phyloP scores from a whole-genome alignment of 2,329 filamentous ascomycete species.

The Diaporthe ilicicola region DNA sequence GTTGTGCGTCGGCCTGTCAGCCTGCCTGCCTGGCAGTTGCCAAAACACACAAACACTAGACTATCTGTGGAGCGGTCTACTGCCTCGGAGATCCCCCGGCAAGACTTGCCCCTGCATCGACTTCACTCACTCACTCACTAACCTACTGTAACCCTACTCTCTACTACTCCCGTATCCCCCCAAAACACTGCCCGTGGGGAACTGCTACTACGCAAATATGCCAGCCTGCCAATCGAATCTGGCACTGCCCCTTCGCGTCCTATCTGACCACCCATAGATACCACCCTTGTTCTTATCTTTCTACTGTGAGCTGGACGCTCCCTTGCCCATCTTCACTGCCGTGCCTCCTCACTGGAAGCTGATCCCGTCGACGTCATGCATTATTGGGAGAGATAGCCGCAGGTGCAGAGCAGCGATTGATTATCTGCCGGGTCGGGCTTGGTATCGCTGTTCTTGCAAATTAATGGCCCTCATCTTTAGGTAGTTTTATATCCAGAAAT shows the following conservation, averaged over 20 bases:
- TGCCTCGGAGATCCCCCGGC: not conserved
- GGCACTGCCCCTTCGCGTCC: not conserved
- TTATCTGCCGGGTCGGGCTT: not conserved
- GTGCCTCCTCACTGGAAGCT: conserved; percentile 1
- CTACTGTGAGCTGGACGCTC: not conserved
- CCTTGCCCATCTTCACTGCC: conserved; percentile 4
- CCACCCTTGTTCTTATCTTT: conserved; percentile 11
- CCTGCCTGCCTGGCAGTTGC: not conserved
- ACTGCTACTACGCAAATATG: not conserved
- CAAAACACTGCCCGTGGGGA: not conserved
- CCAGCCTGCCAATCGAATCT: not conserved
- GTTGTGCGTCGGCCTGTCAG: no score
- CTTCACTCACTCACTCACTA: not conserved
- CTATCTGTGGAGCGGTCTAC: not conserved
- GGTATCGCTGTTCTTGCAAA: not conserved
- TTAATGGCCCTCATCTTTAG: not conserved
- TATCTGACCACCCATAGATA: not conserved
- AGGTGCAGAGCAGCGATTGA: not conserved
- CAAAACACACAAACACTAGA: not conserved
- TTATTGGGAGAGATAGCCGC: not conserved
- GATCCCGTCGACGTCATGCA: not conserved
- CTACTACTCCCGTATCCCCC: not conserved
- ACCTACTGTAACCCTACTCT: no score
- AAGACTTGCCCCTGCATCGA: not conserved
- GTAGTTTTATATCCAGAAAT: not conserved